Evolutionary conservation across 345 rosid species (phyloP).

Genomic region (Arabidopsis arenosa): DNA sequence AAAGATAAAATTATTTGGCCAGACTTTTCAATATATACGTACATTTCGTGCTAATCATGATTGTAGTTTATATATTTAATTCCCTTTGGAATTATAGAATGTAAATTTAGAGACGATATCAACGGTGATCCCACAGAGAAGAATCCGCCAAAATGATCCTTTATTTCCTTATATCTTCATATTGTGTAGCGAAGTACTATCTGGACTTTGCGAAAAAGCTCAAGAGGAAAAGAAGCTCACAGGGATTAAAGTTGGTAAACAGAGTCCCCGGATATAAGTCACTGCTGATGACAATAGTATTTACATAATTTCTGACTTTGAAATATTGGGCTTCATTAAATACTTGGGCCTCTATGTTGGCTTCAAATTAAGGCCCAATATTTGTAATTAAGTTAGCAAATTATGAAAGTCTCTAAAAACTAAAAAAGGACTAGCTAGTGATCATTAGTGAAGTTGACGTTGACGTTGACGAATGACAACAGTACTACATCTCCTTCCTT

Average conservation of each 20-base stretch:
- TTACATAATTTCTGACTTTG: background rate
- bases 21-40: conserved; percentile 22
- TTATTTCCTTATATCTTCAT: too few species aligned
- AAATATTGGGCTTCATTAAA: conserved; percentile 1
- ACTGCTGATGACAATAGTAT: too few species aligned
- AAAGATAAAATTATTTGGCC: background rate
- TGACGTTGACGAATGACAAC: conserved; percentile 35
- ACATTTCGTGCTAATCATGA: conserved; percentile 34
- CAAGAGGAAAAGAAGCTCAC: too few species aligned
- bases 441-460: conserved; percentile 16
- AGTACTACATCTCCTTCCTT: conserved; percentile 8
- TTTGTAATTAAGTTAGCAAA: background rate
- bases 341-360: background rate
- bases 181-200: too few species aligned
- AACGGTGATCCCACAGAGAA: too few species aligned
- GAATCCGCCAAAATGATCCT: too few species aligned
- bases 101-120: background rate
- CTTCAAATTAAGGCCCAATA: conserved; percentile 24
- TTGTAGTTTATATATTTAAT: background rate
- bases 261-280: too few species aligned
- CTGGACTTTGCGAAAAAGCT: too few species aligned
- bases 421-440: background rate
- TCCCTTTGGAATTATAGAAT: background rate
- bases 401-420: background rate
- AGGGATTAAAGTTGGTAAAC: too few species aligned